Evolutionary conservation across 345 rosid species (phyloP).

Genomic region (Arabidopsis arenosa): DNA sequence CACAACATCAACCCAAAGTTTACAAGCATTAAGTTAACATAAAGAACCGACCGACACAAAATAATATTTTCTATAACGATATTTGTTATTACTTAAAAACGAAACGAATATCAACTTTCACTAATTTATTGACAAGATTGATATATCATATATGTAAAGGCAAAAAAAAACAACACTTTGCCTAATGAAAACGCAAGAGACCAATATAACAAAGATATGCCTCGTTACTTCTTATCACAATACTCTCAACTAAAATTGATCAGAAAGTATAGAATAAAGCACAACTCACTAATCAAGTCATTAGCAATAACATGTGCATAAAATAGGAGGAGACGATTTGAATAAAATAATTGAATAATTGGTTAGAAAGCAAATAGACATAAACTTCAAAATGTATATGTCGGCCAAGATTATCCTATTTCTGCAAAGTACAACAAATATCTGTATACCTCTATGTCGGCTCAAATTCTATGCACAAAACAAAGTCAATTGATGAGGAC

Average conservation of each 20-base stretch:
- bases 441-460: conserved; percentile 13
- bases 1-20: not conserved
- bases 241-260: conserved; percentile 35
- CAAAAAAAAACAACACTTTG: conserved; percentile 26
- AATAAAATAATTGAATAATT: not conserved
- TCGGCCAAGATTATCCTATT: not conserved
- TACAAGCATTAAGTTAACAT: conserved; percentile 2
- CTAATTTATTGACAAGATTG: conserved; percentile 8
- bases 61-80: not conserved
- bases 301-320: conserved; percentile 17
- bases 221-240: conserved; percentile 1
- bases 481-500: not conserved
- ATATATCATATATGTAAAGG: conserved; percentile 17
- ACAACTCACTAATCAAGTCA: conserved; percentile 22
- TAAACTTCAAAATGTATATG: not conserved
- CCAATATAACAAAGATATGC: conserved; percentile 27
- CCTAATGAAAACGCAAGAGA: conserved; percentile 45
- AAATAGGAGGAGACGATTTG: conserved; percentile 4
- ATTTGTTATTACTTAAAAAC: not conserved
- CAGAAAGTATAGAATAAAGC: conserved; percentile 36
- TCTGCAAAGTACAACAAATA: conserved; percentile 6
- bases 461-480: not conserved
- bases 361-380: not conserved
- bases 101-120: conserved; percentile 19
- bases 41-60: conserved; percentile 17